Conservation (phyloP, 1,284 basidiomycete genomes). For the Stygiomarasmius scandens region DNA sequence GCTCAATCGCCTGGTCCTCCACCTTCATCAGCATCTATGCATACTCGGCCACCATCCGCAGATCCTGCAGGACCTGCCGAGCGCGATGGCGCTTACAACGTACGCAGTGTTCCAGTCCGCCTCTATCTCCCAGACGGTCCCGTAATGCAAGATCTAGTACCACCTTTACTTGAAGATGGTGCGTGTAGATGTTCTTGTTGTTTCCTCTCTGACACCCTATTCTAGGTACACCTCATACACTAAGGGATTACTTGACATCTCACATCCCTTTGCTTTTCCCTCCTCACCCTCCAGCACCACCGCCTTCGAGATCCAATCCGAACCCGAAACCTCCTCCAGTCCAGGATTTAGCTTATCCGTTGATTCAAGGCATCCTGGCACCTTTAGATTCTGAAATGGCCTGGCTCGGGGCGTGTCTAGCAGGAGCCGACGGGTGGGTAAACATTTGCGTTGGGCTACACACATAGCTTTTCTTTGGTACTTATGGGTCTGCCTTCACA, state of each 20-base stretch:
- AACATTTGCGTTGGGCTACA: constrained; percentile 77
- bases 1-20: constrained; percentile 52
- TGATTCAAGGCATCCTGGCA: constrained; percentile 87
- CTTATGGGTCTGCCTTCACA: no score
- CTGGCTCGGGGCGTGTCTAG: constrained; percentile 89
- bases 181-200: constrained; percentile 22
- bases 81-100: constrained; percentile 79
- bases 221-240: constrained; percentile 62
- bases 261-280: constrained; percentile 73
- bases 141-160: constrained; percentile 86
- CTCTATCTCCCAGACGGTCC: constrained; percentile 92
- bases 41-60: constrained; percentile 68
- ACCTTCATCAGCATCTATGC: constrained; percentile 54
- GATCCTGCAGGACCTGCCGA: constrained; percentile 62
- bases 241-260: constrained; percentile 60
- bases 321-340: constrained; percentile 34
- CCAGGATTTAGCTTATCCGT: constrained; percentile 62
- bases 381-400: constrained; percentile 90
- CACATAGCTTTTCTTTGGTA: background rate
- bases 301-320: constrained; percentile 40
- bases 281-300: constrained; percentile 40
- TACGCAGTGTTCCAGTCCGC: constrained; percentile 85
- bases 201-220: constrained; percentile 2
- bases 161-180: constrained; percentile 76
- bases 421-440: constrained; percentile 94